Evolutionary conservation across 768 basidiomycete genomes (phyloP), one percentile per base, ranked within the genome.

Genomic region (Lenzites betulinus): DNA sequence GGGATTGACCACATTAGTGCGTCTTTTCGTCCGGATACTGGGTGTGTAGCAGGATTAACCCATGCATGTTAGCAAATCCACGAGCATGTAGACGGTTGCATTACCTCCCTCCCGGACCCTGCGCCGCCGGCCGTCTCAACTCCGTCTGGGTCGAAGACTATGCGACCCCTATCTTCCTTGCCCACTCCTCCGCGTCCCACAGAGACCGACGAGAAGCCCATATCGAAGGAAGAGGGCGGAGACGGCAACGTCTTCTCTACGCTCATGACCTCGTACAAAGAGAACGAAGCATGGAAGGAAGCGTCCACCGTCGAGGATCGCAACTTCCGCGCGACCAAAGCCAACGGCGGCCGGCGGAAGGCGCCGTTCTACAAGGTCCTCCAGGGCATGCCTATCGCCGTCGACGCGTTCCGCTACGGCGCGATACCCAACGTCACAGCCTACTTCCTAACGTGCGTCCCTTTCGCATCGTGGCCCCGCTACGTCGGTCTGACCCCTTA

Each of bases 281-380:
- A 96, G 69, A 84, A 83, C 49, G 86, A 87, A 60, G 83, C 84
- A 2, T 98, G 95, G 95, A 90, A 88, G 68, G 90, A 93, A 71
- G 94, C 88, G 0, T 75, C 83, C 18, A 71, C 74, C 16, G 77
- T 73, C 0, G 85, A 87, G 62, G 78, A 81, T 60, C 77, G 74
- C 25, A 76, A 73, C 47, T 79, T 78, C 60, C 78, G 77, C 16
- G 72, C 78, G 1, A 78, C 73, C 7, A 83, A 83, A 57, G 73
- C 73, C 16, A 82, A 79, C 11, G 30, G 30, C 11, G 30, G 30
- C 38, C 81, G 91, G 28, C 78, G 91, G 59, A 87, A 84, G 59
- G 93, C 95, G 0, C 97, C 97, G 0, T 98, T 98, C 71, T 98
- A 96, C 76, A 99, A 98, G 76, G 83, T 94, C 23, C 71, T 98